phyloP scores from a whole-genome alignment of 306 rosid species.

The Quercus parvula region DNA sequence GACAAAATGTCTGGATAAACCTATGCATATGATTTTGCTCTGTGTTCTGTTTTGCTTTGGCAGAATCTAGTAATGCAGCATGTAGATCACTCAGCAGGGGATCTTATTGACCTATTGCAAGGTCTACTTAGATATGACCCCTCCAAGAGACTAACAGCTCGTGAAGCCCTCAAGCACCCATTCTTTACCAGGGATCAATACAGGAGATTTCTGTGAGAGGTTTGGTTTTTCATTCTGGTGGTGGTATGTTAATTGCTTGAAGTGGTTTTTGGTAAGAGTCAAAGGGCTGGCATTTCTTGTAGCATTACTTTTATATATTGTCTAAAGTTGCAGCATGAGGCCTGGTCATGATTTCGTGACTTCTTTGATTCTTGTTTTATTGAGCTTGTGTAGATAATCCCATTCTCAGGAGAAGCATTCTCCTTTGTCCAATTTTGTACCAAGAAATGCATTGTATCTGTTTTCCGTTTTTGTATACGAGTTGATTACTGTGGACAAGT shows the following conservation, averaged over 20 bases:
- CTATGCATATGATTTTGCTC: not conserved
- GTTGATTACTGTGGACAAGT: not conserved
- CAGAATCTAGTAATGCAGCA: conserved; percentile 94
- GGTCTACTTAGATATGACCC: conserved; percentile 86
- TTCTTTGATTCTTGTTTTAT: not conserved
- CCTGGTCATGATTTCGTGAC: no score
- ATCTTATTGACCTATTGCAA: conserved; percentile 81
- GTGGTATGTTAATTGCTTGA: no score
- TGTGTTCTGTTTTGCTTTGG: not conserved
- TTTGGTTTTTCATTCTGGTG: no score
- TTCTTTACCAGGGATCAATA: conserved; percentile 63
- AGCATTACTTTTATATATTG: not conserved
- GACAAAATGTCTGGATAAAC: no score
- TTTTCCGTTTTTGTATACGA: conserved; percentile 1
- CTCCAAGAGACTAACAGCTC: conserved; percentile 56
- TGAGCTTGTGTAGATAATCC: conserved; percentile 29
- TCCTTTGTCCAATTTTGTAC: conserved; percentile 34
- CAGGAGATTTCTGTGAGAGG: conserved; percentile 30
- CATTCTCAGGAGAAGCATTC: conserved; percentile 29
- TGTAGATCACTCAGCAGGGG: conserved; percentile 93
- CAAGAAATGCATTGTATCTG: conserved; percentile 15
- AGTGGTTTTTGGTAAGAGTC: no score
- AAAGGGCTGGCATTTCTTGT: no score
- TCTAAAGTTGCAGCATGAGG: not conserved
- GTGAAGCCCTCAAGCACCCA: conserved; percentile 75